phyloP scores from a whole-genome alignment of 1,284 basidiomycete genomes.

The Lignosus rhinocerotis region DNA sequence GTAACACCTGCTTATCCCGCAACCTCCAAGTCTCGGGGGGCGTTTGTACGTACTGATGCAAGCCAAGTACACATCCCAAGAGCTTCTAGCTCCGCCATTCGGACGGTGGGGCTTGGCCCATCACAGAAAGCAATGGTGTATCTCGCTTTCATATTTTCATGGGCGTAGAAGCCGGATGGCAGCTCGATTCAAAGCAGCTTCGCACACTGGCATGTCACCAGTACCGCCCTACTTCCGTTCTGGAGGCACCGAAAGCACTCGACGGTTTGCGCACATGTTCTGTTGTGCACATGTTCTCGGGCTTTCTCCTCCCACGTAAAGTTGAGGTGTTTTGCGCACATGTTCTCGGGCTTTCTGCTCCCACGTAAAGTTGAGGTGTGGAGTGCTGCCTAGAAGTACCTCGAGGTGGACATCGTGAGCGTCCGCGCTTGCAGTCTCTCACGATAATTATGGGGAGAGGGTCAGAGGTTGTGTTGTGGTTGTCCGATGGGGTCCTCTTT shows the following conservation, averaged over 20 bases:
- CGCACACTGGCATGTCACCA: neutral
- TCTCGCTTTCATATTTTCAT: too few species aligned
- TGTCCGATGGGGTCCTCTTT: neutral
- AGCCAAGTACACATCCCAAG: too few species aligned
- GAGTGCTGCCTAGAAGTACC: neutral
- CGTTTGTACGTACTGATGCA: too few species aligned
- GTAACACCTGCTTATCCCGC: too few species aligned
- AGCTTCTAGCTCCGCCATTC: too few species aligned
- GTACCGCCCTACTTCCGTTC: conserved; percentile 1
- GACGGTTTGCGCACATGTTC: conserved; percentile 12
- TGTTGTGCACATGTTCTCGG: conserved; percentile 9
- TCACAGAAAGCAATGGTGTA: too few species aligned
- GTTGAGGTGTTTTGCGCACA: conserved; percentile 16
- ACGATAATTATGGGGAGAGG: neutral
- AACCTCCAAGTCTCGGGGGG: too few species aligned
- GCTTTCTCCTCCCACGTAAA: conserved; percentile 14
- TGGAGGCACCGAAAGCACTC: neutral
- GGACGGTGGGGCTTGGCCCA: too few species aligned
- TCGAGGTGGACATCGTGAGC: neutral
- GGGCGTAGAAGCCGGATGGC: too few species aligned
- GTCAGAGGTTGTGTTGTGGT: neutral
- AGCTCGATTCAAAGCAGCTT: too few species aligned
- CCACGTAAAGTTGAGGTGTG: conserved; percentile 19
- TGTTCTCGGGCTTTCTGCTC: neutral
- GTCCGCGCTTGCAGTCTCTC: neutral